phyloP scores from a whole-genome alignment of 139 green algal species.

The Micractinium sp. region DNA sequence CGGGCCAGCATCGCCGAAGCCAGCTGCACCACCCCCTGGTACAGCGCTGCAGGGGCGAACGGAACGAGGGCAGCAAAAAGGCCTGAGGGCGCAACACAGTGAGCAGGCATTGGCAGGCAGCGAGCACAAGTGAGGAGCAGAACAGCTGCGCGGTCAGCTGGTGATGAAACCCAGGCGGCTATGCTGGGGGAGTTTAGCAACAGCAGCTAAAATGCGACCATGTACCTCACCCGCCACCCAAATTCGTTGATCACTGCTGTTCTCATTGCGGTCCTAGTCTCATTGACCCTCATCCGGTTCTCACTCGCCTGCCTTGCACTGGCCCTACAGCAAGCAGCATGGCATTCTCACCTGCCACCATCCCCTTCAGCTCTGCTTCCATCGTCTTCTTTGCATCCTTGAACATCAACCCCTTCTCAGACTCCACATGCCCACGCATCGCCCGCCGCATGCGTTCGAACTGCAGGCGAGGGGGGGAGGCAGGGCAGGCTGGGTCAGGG shows the following conservation, averaged over 20 bases:
- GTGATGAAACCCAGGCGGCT: not conserved
- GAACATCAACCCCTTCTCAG: not conserved
- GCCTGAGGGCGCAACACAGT: not conserved
- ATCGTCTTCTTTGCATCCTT: not conserved
- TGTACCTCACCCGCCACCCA: too few relatives aligned
- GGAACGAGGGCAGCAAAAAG: not conserved
- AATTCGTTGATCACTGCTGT: too few relatives aligned
- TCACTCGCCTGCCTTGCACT: not conserved
- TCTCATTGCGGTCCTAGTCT: too few relatives aligned
- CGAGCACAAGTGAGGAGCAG: too few relatives aligned
- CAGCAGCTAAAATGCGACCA: too few relatives aligned
- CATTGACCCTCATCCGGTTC: too few relatives aligned
- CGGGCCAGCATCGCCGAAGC: not conserved
- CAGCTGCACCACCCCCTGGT: not conserved
- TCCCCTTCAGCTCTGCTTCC: not conserved
- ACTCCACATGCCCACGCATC: conserved; percentile 5
- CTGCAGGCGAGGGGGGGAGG: not conserved
- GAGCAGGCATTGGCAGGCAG: too few relatives aligned
- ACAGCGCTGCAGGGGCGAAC: not conserved
- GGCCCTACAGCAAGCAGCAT: not conserved
- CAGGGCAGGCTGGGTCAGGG: not conserved
- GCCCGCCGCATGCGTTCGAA: not conserved
- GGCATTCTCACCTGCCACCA: not conserved
- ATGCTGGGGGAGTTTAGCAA: not conserved
- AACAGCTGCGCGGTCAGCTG: not conserved